Conservation (phyloP, 495 filamentous ascomycete species). For the Bombardia bombarda region DNA sequence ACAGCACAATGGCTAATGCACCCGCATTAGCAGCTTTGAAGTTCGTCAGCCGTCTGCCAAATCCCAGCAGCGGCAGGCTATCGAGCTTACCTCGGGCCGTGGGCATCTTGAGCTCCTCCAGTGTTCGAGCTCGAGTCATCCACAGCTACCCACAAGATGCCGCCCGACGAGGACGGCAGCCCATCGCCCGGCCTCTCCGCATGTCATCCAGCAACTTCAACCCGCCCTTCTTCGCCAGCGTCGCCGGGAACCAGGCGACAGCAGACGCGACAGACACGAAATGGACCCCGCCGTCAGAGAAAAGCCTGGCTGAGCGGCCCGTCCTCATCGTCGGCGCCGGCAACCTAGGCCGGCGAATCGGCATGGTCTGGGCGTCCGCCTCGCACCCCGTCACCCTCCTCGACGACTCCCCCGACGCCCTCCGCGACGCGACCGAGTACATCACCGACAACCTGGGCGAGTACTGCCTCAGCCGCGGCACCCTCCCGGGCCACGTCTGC, state of each 20-base stretch:
- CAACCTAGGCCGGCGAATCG: constrained; percentile 27
- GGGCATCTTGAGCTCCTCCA: no score
- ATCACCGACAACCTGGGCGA: constrained; percentile 27
- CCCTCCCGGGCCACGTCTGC: constrained; percentile 26
- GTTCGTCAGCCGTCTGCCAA: constrained; percentile 1
- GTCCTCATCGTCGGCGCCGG: constrained; percentile 32
- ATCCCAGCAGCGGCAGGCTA: no score
- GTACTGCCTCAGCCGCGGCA: constrained; percentile 19
- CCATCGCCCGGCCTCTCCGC: no score
- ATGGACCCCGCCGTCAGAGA: constrained; percentile 19
- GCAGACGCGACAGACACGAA: background rate
- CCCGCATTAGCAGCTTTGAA: background rate
- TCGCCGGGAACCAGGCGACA: background rate
- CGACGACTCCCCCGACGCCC: constrained; percentile 22
- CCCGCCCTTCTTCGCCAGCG: background rate
- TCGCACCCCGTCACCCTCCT: constrained; percentile 27
- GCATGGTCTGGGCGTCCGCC: constrained; percentile 30
- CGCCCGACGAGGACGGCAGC: no score
- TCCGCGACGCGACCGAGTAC: constrained; percentile 20
- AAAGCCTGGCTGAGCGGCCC: constrained; percentile 23
- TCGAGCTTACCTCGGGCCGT: no score
- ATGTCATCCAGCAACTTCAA: no score
- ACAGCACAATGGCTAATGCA: constrained; percentile 3
- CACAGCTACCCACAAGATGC: no score
- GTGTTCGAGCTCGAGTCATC: no score